Conservation (phyloP, 805 yeast species). For the Candida tammaniensis region DNA sequence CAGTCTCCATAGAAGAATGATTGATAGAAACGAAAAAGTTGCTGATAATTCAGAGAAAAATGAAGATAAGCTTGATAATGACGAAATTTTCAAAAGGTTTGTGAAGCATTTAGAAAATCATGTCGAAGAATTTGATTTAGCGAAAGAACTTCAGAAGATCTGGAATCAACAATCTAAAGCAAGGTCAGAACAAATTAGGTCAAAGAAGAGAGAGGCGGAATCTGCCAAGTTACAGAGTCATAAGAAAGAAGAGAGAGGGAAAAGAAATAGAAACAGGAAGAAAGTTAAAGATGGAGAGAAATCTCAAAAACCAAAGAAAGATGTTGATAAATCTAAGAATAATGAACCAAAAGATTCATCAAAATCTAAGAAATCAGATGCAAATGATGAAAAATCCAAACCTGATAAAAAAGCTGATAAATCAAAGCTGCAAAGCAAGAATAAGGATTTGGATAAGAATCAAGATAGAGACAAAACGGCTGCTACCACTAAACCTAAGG, state of each 20-base stretch:
- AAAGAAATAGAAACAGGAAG: slow-evolving; percentile 3
- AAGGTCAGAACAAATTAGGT: slow-evolving; percentile 5
- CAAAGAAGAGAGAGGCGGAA: slow-evolving; percentile 1
- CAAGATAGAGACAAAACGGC: slow-evolving; percentile 7
- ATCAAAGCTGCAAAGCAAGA: background rate
- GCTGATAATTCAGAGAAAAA: slow-evolving; percentile 1
- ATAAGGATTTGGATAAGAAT: slow-evolving; percentile 4
- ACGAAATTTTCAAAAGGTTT: slow-evolving; percentile 6
- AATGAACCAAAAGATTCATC: slow-evolving; percentile 5
- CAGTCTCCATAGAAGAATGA: slow-evolving; percentile 19
- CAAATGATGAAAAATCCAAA: background rate
- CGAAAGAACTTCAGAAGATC: too few species aligned
- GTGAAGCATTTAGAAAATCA: slow-evolving; percentile 3
- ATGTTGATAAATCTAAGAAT: slow-evolving; percentile 1
- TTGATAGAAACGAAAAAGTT: slow-evolving; percentile 1
- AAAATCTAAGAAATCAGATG: slow-evolving; percentile 1
- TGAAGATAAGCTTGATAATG: slow-evolving; percentile 4
- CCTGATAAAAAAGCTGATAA: slow-evolving; percentile 8
- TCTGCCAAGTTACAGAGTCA: slow-evolving; percentile 1
- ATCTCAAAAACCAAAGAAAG: slow-evolving; percentile 4
- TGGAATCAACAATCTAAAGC: slow-evolving; percentile 5
- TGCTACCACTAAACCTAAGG: background rate
- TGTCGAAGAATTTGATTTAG: too few species aligned
- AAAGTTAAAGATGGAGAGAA: slow-evolving; percentile 1
- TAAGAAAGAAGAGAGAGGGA: slow-evolving; percentile 4